These are phyloP conservation scores for Graphilbum ipis-grandicollis DNA, from an alignment of 2,329 filamentous ascomycete species.

Conservation along the genomic window DNA sequence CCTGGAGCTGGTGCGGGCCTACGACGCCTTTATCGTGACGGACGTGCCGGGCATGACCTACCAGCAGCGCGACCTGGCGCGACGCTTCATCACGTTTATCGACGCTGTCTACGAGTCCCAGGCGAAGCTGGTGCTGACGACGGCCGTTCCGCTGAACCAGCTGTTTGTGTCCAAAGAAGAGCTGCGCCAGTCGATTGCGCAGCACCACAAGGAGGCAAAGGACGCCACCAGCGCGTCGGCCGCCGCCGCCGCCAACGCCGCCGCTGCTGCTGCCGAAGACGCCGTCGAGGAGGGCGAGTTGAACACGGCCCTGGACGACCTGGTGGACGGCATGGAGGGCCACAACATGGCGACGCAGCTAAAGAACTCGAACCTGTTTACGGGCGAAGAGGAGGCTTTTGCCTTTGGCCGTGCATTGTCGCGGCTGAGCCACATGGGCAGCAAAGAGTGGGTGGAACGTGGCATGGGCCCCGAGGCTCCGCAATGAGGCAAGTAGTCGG, in stretches of 20 bases:
- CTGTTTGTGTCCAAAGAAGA: slow-evolving; percentile 68
- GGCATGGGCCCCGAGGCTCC: slow-evolving; percentile 50
- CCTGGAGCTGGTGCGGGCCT: slow-evolving; percentile 74
- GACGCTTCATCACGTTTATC: slow-evolving; percentile 93
- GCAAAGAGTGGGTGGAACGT: slow-evolving; percentile 83
- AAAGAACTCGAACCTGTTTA: slow-evolving; percentile 75
- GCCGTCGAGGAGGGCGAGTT: slow-evolving; percentile 20
- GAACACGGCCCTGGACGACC: slow-evolving; percentile 54
- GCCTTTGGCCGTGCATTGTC: slow-evolving; percentile 83
- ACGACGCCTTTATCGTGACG: slow-evolving; percentile 84
- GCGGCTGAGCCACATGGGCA: slow-evolving; percentile 80
- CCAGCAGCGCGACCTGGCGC: slow-evolving; percentile 67
- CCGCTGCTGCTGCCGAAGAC: not conserved
- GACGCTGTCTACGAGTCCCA: slow-evolving; percentile 87
- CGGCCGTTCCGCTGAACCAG: slow-evolving; percentile 65
- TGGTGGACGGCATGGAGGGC: slow-evolving; percentile 69
- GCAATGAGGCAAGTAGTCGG: no score
- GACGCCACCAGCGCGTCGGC: slow-evolving; percentile 18
- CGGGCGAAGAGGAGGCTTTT: slow-evolving; percentile 89
- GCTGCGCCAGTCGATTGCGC: slow-evolving; percentile 38
- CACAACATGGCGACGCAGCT: slow-evolving; percentile 62
- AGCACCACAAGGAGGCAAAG: slow-evolving; percentile 21
- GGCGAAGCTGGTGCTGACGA: slow-evolving; percentile 90
- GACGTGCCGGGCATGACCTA: slow-evolving; percentile 86
- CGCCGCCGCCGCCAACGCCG: slow-evolving; percentile 2